Percentiles rank a stretch among this genome's conserved stretches.
phyloP scores from a whole-genome alignment of 2,329 filamentous ascomycete genomes.

The Lachnellula subtilissima region DNA sequence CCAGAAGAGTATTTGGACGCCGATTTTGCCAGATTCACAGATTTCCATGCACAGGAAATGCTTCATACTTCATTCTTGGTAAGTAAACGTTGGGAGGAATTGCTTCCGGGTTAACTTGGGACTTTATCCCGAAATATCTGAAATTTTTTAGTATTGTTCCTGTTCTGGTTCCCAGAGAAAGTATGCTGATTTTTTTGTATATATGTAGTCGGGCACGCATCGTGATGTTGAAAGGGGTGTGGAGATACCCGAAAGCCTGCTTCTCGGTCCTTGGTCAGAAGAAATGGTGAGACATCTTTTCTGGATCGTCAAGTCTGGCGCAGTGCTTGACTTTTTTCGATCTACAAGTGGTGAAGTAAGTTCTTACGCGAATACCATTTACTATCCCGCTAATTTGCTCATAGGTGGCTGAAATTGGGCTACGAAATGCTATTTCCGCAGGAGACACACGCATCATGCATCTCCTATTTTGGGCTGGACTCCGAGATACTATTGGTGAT shows the following conservation, averaged over 20 bases:
- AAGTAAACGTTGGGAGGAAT: not conserved
- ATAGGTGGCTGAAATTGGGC: constrained; percentile 22
- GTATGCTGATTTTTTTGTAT: not conserved
- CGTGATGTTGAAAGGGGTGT: constrained; percentile 12
- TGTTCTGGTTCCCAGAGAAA: not conserved
- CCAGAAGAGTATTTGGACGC: constrained; percentile 11
- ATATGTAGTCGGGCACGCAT: constrained; percentile 2
- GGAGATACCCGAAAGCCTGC: constrained; percentile 28
- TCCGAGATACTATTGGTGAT: constrained; percentile 11
- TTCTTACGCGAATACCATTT: not conserved
- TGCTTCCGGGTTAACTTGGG: no score
- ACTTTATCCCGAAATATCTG: no score
- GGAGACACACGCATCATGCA: constrained; percentile 19
- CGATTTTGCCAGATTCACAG: constrained; percentile 16
- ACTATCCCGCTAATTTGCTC: not conserved
- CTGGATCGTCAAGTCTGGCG: constrained; percentile 27
- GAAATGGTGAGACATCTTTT: constrained; percentile 24
- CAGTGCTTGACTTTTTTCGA: constrained; percentile 21
- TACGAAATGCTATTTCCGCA: constrained; percentile 19
- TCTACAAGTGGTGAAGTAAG: constrained; percentile 30
- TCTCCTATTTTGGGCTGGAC: constrained; percentile 18
- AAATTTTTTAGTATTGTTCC: not conserved
- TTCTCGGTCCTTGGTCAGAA: constrained; percentile 29
- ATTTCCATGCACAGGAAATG: not conserved
- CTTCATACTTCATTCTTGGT: not conserved